Conservation (phyloP, 2,329 filamentous ascomycete species). For the Rugonectria rugulosa region DNA sequence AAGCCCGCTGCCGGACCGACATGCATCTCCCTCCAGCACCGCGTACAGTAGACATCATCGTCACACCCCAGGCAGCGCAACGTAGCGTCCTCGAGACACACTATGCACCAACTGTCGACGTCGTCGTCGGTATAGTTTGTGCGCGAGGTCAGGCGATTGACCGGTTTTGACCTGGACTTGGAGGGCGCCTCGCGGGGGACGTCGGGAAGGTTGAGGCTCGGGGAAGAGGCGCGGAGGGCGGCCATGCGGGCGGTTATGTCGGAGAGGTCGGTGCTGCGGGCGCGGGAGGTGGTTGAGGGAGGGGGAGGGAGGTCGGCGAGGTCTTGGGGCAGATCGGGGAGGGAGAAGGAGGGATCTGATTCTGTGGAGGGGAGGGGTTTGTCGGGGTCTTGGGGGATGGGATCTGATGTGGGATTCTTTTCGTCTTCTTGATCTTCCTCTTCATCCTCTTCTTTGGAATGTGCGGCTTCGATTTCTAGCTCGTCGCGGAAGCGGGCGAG, state of each 20-base stretch:
- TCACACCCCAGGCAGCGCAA: slow-evolving; percentile 77
- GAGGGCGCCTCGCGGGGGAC: slow-evolving; percentile 59
- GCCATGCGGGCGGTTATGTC: slow-evolving; percentile 62
- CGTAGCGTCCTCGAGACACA: slow-evolving; percentile 81
- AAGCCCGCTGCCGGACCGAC: slow-evolving; percentile 71
- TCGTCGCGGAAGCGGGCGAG: slow-evolving; percentile 58
- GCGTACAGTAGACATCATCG: slow-evolving; percentile 74
- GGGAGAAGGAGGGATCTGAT: slow-evolving; percentile 46
- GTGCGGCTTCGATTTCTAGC: slow-evolving; percentile 44
- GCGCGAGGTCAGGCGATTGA: slow-evolving; percentile 48
- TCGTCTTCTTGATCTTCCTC: slow-evolving; percentile 15
- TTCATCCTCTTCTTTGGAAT: slow-evolving; percentile 18
- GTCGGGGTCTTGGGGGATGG: slow-evolving; percentile 29
- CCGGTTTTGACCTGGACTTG: slow-evolving; percentile 33
- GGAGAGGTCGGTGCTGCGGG: slow-evolving; percentile 43
- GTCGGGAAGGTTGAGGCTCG: slow-evolving; percentile 52
- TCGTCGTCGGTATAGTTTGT: slow-evolving; percentile 72
- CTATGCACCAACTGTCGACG: slow-evolving; percentile 79
- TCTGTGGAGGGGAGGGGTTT: slow-evolving; percentile 9
- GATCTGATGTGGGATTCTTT: slow-evolving; percentile 8
- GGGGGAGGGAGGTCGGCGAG: slow-evolving; percentile 47
- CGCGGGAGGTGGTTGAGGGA: slow-evolving; percentile 29
- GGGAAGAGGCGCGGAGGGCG: slow-evolving; percentile 52
- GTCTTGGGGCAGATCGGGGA: slow-evolving; percentile 57
- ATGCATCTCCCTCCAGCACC: slow-evolving; percentile 86